Evolutionary conservation across 2,329 filamentous ascomycete genomes (phyloP).

Genomic region (Stylonectria norvegica): DNA sequence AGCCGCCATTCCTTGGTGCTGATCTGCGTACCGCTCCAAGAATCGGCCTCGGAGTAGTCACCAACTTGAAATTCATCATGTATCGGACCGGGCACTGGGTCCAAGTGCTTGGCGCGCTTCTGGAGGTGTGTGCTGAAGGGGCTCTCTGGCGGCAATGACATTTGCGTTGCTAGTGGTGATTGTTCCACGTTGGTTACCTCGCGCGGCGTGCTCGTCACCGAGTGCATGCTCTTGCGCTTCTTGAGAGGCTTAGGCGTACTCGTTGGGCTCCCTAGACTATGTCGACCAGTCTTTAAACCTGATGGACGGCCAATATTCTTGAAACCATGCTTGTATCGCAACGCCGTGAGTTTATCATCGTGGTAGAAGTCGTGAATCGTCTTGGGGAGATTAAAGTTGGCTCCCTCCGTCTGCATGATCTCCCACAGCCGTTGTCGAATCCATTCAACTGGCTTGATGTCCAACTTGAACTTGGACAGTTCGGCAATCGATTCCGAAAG

Average conservation of each 20-base stretch:
- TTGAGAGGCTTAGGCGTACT: conserved; percentile 26
- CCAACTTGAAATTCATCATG: conserved; percentile 42
- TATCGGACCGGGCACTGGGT: conserved; percentile 10
- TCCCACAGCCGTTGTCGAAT: conserved; percentile 55
- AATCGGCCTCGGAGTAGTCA: conserved; percentile 52
- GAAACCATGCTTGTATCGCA: conserved; percentile 52
- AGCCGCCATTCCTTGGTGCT: conserved; percentile 49
- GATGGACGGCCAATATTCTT: conserved; percentile 57
- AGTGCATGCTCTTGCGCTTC: conserved; percentile 35
- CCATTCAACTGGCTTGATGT: conserved; percentile 54
- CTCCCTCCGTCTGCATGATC: conserved; percentile 40
- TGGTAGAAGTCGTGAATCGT: conserved; percentile 55
- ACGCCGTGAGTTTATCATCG: conserved; percentile 47
- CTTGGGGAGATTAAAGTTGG: conserved; percentile 49
- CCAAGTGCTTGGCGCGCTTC: conserved; percentile 26
- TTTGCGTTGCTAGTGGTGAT: conserved; percentile 24
- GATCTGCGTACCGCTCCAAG: conserved; percentile 44
- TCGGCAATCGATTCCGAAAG: conserved; percentile 53
- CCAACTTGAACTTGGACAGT: conserved; percentile 51
- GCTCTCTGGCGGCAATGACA: conserved; percentile 6
- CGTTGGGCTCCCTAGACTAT: conserved; percentile 21
- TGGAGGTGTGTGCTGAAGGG: conserved; percentile 17
- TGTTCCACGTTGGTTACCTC: conserved; percentile 27
- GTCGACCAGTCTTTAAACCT: conserved; percentile 37
- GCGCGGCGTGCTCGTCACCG: conserved; percentile 24